Evolutionary conservation across 2,329 filamentous ascomycete genomes (phyloP).

Genomic region (Claviceps pusilla): DNA sequence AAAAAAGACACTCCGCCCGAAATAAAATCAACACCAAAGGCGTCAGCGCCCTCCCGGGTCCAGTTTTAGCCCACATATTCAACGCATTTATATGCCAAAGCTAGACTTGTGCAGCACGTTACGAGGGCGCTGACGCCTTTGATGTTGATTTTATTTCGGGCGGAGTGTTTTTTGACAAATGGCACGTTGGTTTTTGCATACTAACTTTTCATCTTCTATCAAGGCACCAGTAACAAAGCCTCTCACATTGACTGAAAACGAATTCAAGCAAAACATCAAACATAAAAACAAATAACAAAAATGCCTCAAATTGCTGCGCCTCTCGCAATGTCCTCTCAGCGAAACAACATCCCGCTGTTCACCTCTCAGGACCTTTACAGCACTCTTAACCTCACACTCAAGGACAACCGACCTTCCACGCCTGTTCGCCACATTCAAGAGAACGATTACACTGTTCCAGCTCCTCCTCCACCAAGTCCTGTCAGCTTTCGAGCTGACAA

Average conservation of each 20-base stretch:
- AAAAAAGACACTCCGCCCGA: no score
- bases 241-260: neutral
- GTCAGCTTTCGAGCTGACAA: constrained; percentile 42
- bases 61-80: neutral
- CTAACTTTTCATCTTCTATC: neutral
- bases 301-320: constrained; percentile 28
- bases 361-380: constrained; percentile 36
- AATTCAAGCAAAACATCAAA: constrained; percentile 5
- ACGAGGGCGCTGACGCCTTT: neutral
- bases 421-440: constrained; percentile 38
- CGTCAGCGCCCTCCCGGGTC: neutral
- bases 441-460: constrained; percentile 48
- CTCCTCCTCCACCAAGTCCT: constrained; percentile 48
- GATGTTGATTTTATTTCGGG: no score
- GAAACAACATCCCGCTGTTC: constrained; percentile 27
- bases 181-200: neutral
- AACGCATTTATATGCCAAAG: neutral
- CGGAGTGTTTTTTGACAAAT: neutral
- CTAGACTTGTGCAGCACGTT: no score
- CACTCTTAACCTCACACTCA: constrained; percentile 35
- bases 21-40: no score
- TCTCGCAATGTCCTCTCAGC: constrained; percentile 32
- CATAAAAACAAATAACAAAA: neutral
- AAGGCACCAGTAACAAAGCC: neutral
- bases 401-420: constrained; percentile 25